Conservation (phyloP, 2,329 filamentous ascomycete species). For the Curvularia spicifera region DNA sequence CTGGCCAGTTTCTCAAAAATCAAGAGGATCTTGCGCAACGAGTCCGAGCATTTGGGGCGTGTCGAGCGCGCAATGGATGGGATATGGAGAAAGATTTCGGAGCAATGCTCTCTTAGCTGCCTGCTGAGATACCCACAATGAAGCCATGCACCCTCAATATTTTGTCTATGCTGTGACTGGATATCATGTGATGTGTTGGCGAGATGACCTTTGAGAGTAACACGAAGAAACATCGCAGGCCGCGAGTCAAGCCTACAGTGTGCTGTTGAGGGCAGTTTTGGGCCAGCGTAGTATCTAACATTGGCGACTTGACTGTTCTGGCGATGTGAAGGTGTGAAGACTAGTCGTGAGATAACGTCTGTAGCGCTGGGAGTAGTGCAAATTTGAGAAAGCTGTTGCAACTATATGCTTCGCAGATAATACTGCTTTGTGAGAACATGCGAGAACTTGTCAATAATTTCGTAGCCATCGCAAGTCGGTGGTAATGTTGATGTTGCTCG, state of each 20-base stretch:
- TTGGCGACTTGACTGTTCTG: not conserved
- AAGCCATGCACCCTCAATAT: constrained; percentile 45
- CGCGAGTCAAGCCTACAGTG: not conserved
- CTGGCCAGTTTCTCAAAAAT: constrained; percentile 35
- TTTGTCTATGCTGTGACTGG: not conserved
- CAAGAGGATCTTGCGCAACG: constrained; percentile 44
- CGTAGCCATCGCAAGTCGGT: not conserved
- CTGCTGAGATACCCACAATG: constrained; percentile 44
- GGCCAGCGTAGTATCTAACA: not conserved
- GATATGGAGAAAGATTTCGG: constrained; percentile 28
- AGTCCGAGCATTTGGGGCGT: constrained; percentile 43
- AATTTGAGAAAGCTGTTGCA: not conserved
- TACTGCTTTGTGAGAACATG: not conserved
- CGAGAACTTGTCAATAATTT: not conserved
- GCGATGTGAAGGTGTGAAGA: not conserved
- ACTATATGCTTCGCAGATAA: too few species aligned
- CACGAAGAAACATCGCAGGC: too few species aligned
- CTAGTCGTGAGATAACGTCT: not conserved
- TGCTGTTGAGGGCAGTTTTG: too few species aligned
- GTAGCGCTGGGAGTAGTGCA: not conserved
- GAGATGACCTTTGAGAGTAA: not conserved
- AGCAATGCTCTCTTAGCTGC: constrained; percentile 28
- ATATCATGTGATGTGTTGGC: not conserved
- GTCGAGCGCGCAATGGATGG: constrained; percentile 46
- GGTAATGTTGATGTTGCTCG: constrained; percentile 5